Evolutionary conservation across 208 protist genomes (phyloP), one percentile per base, ranked within the genome.

Genomic region (Acanthamoeba healyi): DNA sequence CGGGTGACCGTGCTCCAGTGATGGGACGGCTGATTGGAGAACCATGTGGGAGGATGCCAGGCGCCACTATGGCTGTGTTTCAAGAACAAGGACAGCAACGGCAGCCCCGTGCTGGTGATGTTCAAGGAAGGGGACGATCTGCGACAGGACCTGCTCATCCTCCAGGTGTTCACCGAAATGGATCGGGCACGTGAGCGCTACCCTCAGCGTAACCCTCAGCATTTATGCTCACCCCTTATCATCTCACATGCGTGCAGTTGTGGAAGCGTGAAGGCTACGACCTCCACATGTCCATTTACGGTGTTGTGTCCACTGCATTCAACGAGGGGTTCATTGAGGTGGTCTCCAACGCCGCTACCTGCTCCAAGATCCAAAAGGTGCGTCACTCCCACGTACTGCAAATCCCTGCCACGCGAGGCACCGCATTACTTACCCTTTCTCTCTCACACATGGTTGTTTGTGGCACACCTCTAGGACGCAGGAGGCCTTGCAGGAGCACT

Each of bases 81-180:
- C 22, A 91, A 93, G 29, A 97, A 98, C 40, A 81, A 93, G 3
- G 97, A 97, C 49, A 74, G 34, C 0, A 24, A 42, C 26, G 94
- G 81, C 14, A 32, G 32, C 0, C 26, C 89, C 0, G 63, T 94
- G 14, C 84, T 95, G 42, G 89, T 97, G 9, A 94, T 98, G 0
- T 97, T 97, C 65, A 98, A 98, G 72, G 65, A 34, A 22, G 97
- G 97, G 38, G 97, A 98, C 92, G 97, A 98, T 94, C 32, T 98
- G 22, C 54, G 97, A 22, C 97, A 56, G 61, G 84, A 91, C 84
- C 5, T 44, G 4, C 54, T 91, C 38, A 97, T 96, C 24, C 82
- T 98, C 1, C 97, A 98, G 79, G 90, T 98, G 49, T 87, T 98
- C 12, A 38, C 36, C 32, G 94, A 96, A 10, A 95, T 97, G 72